A percentile compares a stretch with the other conserved stretches of the same genome.
These are phyloP conservation scores for Apiospora marii DNA, from an alignment of 2,329 filamentous ascomycete genomes.

Conservation along the genomic window DNA sequence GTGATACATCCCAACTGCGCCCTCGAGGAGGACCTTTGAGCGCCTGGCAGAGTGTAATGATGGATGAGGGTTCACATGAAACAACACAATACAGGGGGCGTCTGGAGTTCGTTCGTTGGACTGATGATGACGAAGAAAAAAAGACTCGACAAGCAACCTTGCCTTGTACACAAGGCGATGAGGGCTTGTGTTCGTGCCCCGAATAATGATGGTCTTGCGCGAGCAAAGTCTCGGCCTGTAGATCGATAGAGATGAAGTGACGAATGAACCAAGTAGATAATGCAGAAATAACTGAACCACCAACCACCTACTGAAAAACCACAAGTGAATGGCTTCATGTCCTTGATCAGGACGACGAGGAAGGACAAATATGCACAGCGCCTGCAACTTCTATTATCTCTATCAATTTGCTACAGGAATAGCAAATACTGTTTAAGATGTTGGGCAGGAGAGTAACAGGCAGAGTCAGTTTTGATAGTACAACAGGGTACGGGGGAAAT, in stretches of 20 bases:
- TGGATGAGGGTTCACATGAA: neutral
- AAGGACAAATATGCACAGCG: neutral
- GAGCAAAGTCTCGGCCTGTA: neutral
- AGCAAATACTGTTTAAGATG: no score
- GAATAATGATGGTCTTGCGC: constrained; percentile 2
- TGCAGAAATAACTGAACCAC: neutral
- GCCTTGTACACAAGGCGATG: neutral
- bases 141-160: neutral
- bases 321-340: neutral
- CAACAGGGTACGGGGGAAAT: no score
- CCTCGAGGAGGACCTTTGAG: constrained; percentile 67
- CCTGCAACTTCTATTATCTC: neutral
- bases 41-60: neutral
- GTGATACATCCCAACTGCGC: constrained; percentile 95
- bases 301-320: neutral
- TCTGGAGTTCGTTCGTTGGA: constrained; percentile 12
- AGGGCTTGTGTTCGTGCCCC: neutral
- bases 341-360: neutral
- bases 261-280: constrained; percentile 3
- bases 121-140: neutral
- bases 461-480: neutral
- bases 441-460: no score
- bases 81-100: neutral
- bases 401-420: neutral
- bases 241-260: constrained; percentile 17